Evolutionary conservation across 495 filamentous ascomycete species (phyloP), one percentile per base, ranked within the genome.

Genomic region (Neurospora africana): DNA sequence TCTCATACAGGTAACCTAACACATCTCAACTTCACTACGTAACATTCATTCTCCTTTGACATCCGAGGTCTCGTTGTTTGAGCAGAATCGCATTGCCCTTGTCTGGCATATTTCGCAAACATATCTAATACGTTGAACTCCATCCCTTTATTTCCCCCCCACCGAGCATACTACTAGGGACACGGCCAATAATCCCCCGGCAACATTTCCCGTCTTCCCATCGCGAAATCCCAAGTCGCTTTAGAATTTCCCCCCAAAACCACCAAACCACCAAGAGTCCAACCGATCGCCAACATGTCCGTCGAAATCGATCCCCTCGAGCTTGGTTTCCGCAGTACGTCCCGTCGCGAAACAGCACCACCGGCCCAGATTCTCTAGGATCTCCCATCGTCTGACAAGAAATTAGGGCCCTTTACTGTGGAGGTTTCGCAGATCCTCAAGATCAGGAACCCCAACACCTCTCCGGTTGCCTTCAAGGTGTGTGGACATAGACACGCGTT

Each of bases 381-480:
- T 61, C 41, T 35, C 30, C 17, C 41, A 72, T 47, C 71, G 44
- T 68, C 75, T 80, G 76, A 78, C 78, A 72, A 33, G 74, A 70
- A 36, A 61, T 73, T 75, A 99, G 95, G 95, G 43, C 95, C 95
- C 70, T 98, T 99, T 81, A 93, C 91, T 71, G 87, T 90, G 53
- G 95, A 98, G 84, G 93, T 97, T 70, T 89, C 92, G 77, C 91
- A 98, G 84, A 83, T 89, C 69, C 87, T 99, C 71, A 88, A 87
- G 71, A 91, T 98, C 74, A 88, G 84, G 76, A 99, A 99, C 81
- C 85, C 89, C 38, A 92, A 90, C 79, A 83, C 81, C 40, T 90
- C 92, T 53, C 89, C 95, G 17, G 86, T 99, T 71, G 95, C 94
- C 19, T 99, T 99, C 88, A 99, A 99, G 90, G 94, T 96, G 85